A percentile compares a stretch with the other conserved stretches of the same genome.
Conservation (phyloP, 2,329 filamentous ascomycete genomes). For the Ascomycota sp. region DNA sequence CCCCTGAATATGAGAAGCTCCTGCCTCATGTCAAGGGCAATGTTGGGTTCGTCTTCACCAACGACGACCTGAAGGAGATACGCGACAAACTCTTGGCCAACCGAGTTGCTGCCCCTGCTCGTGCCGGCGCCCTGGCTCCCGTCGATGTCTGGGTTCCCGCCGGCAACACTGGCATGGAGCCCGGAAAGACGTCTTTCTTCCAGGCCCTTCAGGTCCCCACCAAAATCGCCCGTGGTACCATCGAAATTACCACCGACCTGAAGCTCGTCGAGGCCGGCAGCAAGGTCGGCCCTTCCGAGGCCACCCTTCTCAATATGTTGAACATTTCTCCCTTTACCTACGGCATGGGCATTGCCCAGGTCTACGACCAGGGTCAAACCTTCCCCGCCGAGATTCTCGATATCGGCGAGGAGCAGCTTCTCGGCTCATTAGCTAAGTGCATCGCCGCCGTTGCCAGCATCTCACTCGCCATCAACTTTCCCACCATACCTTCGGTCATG, state of each 20-base stretch:
- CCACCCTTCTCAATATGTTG: conserved; percentile 96
- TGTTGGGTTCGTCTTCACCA: conserved; percentile 99
- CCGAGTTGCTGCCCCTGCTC: conserved; percentile 90
- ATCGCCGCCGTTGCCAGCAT: conserved; percentile 72
- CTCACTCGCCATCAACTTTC: conserved; percentile 85
- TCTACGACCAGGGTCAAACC: conserved; percentile 92
- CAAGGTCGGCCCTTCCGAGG: conserved; percentile 98
- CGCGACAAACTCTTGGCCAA: conserved; percentile 90
- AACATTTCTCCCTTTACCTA: conserved; percentile 99
- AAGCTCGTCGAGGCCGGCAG: conserved; percentile 82
- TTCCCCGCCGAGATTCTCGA: conserved; percentile 75
- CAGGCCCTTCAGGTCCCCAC: conserved; percentile 99
- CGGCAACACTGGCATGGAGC: conserved; percentile 99
- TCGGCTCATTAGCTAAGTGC: conserved; percentile 58
- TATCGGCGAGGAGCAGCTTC: conserved; percentile 83
- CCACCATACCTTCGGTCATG: conserved; percentile 83
- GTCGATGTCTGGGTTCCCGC: conserved; percentile 84
- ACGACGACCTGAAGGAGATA: conserved; percentile 72
- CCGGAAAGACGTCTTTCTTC: conserved; percentile 99
- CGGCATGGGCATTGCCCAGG: conserved; percentile 86
- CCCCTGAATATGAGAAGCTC: conserved; percentile 94
- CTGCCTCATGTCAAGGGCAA: conserved; percentile 93
- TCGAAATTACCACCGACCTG: conserved; percentile 94
- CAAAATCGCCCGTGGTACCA: conserved; percentile 99
- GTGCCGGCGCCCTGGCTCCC: conserved; percentile 91